Evolutionary conservation across 116 monocot species (phyloP), one percentile per base, ranked within the genome.

Genomic region (Zostera marina): DNA sequence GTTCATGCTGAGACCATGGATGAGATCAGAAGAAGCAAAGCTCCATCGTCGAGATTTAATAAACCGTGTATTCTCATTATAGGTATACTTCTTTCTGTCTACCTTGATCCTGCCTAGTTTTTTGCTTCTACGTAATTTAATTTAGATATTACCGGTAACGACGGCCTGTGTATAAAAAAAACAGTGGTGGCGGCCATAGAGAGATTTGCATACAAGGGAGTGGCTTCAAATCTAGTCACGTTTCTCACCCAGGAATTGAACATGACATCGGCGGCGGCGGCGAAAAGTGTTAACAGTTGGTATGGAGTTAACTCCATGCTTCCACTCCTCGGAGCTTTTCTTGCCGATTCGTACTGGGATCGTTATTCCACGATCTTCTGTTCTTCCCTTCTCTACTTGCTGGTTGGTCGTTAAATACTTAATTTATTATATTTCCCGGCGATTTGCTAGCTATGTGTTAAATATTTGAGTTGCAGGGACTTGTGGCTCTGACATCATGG

Each of bases 131-230:
- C 32, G 32, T 32, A 32, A 32, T 1, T 11, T 38, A 13, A 39
- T 9, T 19, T 39, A 22, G 9, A 14, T 20, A 19, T 9, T n/a
- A n/a, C n/a, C n/a, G n/a, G n/a, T n/a, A n/a, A n/a, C n/a, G n/a
- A n/a, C n/a, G n/a, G n/a, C n/a, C n/a, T n/a, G n/a, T n/a, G n/a
- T n/a, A n/a, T n/a, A n/a, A n/a, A n/a, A n/a, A n/a, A n/a, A n/a
- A n/a, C n/a, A 90, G 98, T 81, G 72, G 80, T 90, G 52, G 98
- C 87, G 9, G 71, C 86, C 44, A 79, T 77, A 61, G 98, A 99
- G 74, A 78, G 98, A 57, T 87, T 99, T 59, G 98, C 87, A 2
- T 91, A 77, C 77, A 91, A 91, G 60, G 98, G 98, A 25, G 83
- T 99, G 72, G 83, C 84, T 24, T 86, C 98, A 1, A 99, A 99